Evolutionary conservation across 805 yeast species (phyloP).

Genomic region (Wickerhamomyces chambardii): DNA sequence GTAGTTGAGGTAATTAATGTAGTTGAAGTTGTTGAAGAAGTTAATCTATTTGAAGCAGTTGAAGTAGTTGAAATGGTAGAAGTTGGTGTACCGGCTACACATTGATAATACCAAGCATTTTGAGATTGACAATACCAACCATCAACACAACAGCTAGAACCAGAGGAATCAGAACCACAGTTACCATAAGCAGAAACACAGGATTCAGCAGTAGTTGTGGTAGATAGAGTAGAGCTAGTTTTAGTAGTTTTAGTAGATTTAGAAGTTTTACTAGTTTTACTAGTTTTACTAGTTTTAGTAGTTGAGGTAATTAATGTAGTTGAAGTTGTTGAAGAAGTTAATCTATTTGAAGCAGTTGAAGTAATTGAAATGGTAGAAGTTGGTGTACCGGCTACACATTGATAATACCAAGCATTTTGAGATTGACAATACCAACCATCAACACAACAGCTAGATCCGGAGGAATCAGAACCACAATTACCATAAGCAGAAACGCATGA

Average conservation of each 20-base stretch:
- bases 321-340: too few relatives aligned
- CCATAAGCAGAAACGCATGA: slow-evolving; percentile 3
- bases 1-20: neutral
- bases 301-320: slow-evolving; percentile 1
- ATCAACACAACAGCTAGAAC: slow-evolving; percentile 6
- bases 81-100: slow-evolving; percentile 6
- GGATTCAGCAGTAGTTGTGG: neutral
- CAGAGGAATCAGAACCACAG: slow-evolving; percentile 8
- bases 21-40: slow-evolving; percentile 3
- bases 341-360: too few relatives aligned
- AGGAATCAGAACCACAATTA: slow-evolving; percentile 8
- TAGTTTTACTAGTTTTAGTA: neutral
- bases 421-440: slow-evolving; percentile 5
- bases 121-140: slow-evolving; percentile 4
- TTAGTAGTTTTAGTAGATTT: neutral
- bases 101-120: slow-evolving; percentile 9
- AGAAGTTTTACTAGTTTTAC: too few relatives aligned
- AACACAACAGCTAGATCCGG: slow-evolving; percentile 7
- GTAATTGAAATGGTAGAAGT: neutral
- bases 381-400: slow-evolving; percentile 8
- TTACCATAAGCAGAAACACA: slow-evolving; percentile 3
- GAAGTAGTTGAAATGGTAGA: neutral
- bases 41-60: too few relatives aligned
- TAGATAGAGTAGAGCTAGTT: neutral
- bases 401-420: slow-evolving; percentile 6